Base-by-base conservation (phyloP, 148 eudicot genomes). In the Chenopodium formosanum region DNA sequence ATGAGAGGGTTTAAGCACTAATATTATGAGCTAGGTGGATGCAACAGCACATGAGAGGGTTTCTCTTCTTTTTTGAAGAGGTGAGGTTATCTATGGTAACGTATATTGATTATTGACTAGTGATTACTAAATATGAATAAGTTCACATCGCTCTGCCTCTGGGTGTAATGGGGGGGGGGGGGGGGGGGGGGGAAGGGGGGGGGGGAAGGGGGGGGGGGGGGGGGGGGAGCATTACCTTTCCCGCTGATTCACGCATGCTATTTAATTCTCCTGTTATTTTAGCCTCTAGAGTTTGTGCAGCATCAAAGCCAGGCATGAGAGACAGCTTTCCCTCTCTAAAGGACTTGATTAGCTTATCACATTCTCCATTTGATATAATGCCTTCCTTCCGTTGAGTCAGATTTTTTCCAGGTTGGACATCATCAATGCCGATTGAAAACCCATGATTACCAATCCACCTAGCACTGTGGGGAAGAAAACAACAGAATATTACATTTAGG, bases 401-500 rank as follows among this genome's bases (percentile, higher is more conserved):
- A 73, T 56, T 75, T 56, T 78, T 84, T 64, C 94, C 92, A 20
- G 98, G 97, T 82, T 88, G 93, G 83, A 95, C 97, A 84, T 95
- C 98, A 76, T 95, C 94, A 80, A 95, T 95, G 79, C 98, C 98
- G 82, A 95, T 93, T 34, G 98, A 92, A 84, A 95, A 92, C 47
- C 98, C 98, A 85, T 95, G 97, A 89, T 93, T 93, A 52, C 98
- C 97, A 46, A 95, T 95, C 95, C 97, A 93, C 83, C 98, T 89
- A 83, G 98, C 96, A 90, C 98, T 95, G 86, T n/a, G 74, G 66
- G 62, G 84, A 85, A 79, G 60, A 13, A n/a, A 66, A 73, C 25
- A n/a, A 3, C 27, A 56, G 58, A 13, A 14, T 44, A 25, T 48
- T 53, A 75, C 27, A 19, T 23, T 82, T 67, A 82, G 72, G 48